Base-by-base conservation (phyloP, 495 filamentous ascomycete species). In the Penicillium flavigenum region DNA sequence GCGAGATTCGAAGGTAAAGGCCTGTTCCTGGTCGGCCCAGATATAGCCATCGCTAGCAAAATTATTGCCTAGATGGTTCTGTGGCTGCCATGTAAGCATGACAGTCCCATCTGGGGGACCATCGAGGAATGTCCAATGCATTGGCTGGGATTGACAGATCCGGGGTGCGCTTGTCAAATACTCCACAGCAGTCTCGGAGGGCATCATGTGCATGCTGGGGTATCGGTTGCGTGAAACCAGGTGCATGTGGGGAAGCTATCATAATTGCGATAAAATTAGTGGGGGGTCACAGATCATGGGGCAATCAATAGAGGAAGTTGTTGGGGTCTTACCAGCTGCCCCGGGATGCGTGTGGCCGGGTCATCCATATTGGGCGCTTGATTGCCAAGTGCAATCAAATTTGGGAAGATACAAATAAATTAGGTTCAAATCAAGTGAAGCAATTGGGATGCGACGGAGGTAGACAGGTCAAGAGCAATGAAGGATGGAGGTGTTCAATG, bases 51-150 rank as follows among this genome's bases (percentile, higher is more conserved):
- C 93, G 57, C 86, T 95, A 20, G 94, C 86, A 63, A 89, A 92
- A 47, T 84, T 83, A 4, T 79, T 80, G 17, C 83, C 84, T 51
- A 90, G 74, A 51, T 83, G 79, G 20, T 79, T 74, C 9, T 84
- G 75, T 1, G 92, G 89, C 68, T 96, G 91, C 93, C 92, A 97
- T 38, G 86, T 88, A 22, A 97, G 79, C 67, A 92, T 81, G 27
- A 96, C 80, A 17, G 85, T 86, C 10, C 91, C 91, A 74, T 96
- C 89, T 32, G 75, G 77, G 5, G 92, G 93, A 29, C 84, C 82
- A 59, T 93, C 86, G 43, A 97, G 79, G 72, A 94, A 96, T 17
- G 87, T 91, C 93, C 93, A 98, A 66, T 83, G 87, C 81, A 97
- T 91, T 6, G 91, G 81, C 36, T 89, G 83, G 47, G 79, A 73